Conservation (phyloP, 352 stramenopile species). For the Phytophthora lateralis region DNA sequence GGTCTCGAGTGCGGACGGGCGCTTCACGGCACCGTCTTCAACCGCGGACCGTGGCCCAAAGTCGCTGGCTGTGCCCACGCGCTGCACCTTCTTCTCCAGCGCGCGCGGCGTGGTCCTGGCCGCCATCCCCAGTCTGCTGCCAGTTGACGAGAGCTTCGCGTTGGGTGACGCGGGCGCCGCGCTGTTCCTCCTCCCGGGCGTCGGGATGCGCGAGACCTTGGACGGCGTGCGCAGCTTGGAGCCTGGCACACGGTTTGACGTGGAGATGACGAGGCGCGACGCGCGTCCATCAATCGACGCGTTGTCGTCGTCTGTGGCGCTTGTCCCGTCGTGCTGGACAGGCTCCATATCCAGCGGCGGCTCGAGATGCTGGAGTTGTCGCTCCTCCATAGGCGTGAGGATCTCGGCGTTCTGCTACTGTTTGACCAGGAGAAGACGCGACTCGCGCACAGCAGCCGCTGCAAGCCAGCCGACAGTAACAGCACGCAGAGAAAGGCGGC, state of each 20-base stretch:
- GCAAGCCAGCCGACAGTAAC: constrained; percentile 19
- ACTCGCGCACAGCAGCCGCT: not conserved
- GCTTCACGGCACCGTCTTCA: constrained; percentile 22
- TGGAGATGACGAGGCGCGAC: constrained; percentile 32
- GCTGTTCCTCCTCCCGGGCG: constrained; percentile 19
- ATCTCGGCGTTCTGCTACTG: not conserved
- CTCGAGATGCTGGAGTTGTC: not conserved
- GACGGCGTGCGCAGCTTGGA: constrained; percentile 34
- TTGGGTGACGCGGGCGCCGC: constrained; percentile 2
- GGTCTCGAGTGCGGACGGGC: constrained; percentile 31
- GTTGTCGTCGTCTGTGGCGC: constrained; percentile 11
- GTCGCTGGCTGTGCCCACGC: constrained; percentile 30
- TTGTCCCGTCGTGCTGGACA: constrained; percentile 19
- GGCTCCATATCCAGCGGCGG: constrained; percentile 4
- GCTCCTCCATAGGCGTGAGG: not conserved
- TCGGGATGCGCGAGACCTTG: constrained; percentile 33
- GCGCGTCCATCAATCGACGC: constrained; percentile 15
- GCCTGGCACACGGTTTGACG: constrained; percentile 13
- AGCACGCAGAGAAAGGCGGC: constrained; percentile 18
- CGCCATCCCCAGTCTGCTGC: constrained; percentile 48
- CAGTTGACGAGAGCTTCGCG: constrained; percentile 15
- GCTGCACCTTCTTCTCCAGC: constrained; percentile 46
- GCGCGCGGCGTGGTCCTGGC: constrained; percentile 40
- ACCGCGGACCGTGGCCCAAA: constrained; percentile 2
- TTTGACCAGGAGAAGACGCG: not conserved